phyloP scores from a whole-genome alignment of 805 yeast species.

The Torulaspora maleeae region DNA sequence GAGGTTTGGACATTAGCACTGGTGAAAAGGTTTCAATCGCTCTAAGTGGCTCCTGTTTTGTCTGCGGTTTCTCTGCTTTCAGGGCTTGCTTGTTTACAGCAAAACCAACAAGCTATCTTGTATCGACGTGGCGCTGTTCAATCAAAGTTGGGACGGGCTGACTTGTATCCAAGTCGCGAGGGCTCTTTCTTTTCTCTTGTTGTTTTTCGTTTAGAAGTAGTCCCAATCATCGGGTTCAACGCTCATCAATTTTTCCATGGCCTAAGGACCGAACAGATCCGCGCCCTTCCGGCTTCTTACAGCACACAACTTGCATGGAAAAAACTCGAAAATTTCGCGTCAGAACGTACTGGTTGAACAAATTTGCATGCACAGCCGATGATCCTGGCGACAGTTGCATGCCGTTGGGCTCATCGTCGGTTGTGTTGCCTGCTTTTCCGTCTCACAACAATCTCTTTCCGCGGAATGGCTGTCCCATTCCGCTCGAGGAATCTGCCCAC shows the following conservation, averaged over 20 bases:
- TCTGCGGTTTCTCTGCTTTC: background rate
- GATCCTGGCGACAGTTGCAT: background rate
- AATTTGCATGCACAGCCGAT: background rate
- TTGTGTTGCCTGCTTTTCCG: background rate
- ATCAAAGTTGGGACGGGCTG: background rate
- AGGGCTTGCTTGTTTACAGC: background rate
- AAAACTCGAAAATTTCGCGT: background rate
- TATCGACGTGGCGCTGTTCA: background rate
- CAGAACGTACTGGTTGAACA: background rate
- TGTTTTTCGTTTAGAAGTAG: background rate
- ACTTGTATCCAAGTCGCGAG: background rate
- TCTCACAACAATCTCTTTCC: background rate
- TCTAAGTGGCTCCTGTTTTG: background rate
- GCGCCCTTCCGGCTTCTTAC: background rate
- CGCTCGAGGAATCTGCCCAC: too few species aligned
- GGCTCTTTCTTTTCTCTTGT: background rate
- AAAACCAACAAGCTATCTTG: background rate
- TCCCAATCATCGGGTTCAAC: background rate
- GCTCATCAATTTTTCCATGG: background rate
- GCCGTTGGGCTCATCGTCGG: background rate
- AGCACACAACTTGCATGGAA: background rate
- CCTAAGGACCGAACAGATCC: background rate
- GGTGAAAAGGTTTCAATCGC: background rate
- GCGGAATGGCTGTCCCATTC: background rate
- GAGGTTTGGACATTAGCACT: slow-evolving; percentile 2